Evolutionary conservation across 208 protist genomes (phyloP).

Genomic region (Trypanosomatidae sp.): DNA sequence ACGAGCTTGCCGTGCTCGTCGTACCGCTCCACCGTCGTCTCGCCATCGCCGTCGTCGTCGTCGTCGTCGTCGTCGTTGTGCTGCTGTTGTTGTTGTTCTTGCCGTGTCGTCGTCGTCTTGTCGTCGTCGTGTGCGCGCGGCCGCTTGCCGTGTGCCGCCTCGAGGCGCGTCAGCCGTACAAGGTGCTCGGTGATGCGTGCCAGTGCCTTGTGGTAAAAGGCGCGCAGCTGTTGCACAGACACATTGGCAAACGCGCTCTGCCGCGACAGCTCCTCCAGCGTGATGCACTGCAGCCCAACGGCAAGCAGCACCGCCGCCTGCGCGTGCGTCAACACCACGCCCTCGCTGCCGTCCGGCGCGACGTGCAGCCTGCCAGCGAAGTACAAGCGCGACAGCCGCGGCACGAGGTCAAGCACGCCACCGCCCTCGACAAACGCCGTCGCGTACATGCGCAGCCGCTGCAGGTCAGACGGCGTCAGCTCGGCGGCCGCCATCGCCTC

Average conservation of each 20-base stretch:
- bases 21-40: conserved; percentile 36
- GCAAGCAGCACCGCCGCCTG: conserved; percentile 92
- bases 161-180: conserved; percentile 28
- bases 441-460: conserved; percentile 90
- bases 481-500: conserved; percentile 23
- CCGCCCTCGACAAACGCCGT: conserved; percentile 91
- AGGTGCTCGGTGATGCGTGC: conserved; percentile 69
- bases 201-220: conserved; percentile 79
- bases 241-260: conserved; percentile 53
- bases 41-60: conserved; percentile 12
- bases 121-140: not conserved
- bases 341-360: conserved; percentile 49
- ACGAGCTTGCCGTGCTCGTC: conserved; percentile 58
- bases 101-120: not conserved
- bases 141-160: not conserved
- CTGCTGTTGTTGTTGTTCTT: conserved; percentile 1
- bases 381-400: conserved; percentile 83
- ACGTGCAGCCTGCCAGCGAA: conserved; percentile 65
- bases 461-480: conserved; percentile 87
- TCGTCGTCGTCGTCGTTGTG: conserved; percentile 1
- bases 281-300: conserved; percentile 89
- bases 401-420: conserved; percentile 94
- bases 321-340: conserved; percentile 73
- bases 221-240: conserved; percentile 64
- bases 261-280: conserved; percentile 40